Conservation (phyloP, 2,329 filamentous ascomycete genomes). For the Claviceps paspali region DNA sequence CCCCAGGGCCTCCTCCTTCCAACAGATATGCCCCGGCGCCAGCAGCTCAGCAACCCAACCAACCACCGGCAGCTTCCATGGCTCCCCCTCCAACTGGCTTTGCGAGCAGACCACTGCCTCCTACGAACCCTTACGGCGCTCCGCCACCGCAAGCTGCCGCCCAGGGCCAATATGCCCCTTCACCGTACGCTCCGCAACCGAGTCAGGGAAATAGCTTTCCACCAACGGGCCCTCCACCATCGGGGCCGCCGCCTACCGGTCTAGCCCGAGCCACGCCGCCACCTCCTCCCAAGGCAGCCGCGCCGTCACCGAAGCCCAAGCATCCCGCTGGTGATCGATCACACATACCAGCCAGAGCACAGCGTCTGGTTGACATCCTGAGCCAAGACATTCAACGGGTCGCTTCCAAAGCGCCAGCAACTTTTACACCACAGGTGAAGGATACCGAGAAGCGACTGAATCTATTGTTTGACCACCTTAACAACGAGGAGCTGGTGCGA, state of each 20-base stretch:
- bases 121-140: conserved; percentile 26
- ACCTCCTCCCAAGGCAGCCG: conserved; percentile 30
- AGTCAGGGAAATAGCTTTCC: conserved; percentile 23
- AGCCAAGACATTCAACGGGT: conserved; percentile 78
- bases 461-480: conserved; percentile 91
- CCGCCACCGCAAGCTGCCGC: conserved; percentile 30
- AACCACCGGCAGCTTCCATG: conserved; percentile 22
- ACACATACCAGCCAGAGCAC: conserved; percentile 67
- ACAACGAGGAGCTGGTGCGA: conserved; percentile 83
- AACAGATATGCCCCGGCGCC: conserved; percentile 64
- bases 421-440: conserved; percentile 76
- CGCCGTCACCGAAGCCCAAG: conserved; percentile 42
- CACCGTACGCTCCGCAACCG: conserved; percentile 24
- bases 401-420: conserved; percentile 68
- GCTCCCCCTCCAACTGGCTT: conserved; percentile 24
- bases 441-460: conserved; percentile 88
- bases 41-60: conserved; percentile 34
- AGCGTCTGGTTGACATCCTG: conserved; percentile 68
- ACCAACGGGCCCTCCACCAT: conserved; percentile 23
- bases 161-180: conserved; percentile 19
- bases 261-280: conserved; percentile 25
- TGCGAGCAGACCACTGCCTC: conserved; percentile 27
- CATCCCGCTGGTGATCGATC: conserved; percentile 77
- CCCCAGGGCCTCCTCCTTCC: conserved; percentile 50
- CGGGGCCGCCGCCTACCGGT: conserved; percentile 17